A percentile compares a stretch with the other conserved stretches of the same genome.
Conservation (phyloP, 192 early-diverging fungal genomes). For the Gorgonomyces haynaldii region DNA sequence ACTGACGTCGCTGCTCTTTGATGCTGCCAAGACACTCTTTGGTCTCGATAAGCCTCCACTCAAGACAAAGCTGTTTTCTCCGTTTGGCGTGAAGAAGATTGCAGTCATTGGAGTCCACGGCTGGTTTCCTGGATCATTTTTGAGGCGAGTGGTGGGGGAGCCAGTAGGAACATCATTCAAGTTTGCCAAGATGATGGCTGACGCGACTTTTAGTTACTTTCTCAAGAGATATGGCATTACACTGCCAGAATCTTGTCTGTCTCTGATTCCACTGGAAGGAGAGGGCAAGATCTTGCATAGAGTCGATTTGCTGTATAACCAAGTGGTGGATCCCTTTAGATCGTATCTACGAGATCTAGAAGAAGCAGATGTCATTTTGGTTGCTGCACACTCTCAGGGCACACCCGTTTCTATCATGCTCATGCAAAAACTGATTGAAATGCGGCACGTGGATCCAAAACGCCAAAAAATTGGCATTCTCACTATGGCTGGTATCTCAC, state of each 20-base stretch:
- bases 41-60: not conserved
- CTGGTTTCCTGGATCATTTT: slow-evolving; percentile 69
- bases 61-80: not conserved
- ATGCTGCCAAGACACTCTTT: not conserved
- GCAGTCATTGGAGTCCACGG: slow-evolving; percentile 57
- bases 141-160: slow-evolving; percentile 63
- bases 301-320: slow-evolving; percentile 68
- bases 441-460: slow-evolving; percentile 47
- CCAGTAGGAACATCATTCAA: slow-evolving; percentile 83
- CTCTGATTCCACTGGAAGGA: slow-evolving; percentile 74
- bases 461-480: slow-evolving; percentile 67
- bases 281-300: slow-evolving; percentile 86
- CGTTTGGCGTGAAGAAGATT: not conserved
- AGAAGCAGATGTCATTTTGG: slow-evolving; percentile 66
- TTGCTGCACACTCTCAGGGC: slow-evolving; percentile 90
- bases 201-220: slow-evolving; percentile 33
- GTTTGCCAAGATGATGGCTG: slow-evolving; percentile 82
- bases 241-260: slow-evolving; percentile 35
- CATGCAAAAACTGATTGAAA: slow-evolving; percentile 57
- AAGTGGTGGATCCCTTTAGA: slow-evolving; percentile 39
- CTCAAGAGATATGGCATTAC: slow-evolving; percentile 20
- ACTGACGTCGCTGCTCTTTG: not conserved
- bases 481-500: slow-evolving; percentile 87
- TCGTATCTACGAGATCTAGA: slow-evolving; percentile 9
- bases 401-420: slow-evolving; percentile 78